A percentile compares a stretch with the other conserved stretches of the same genome.
Evolutionary conservation across 345 rosid genomes (phyloP).

Genomic region (Pseudoturritis turrita): DNA sequence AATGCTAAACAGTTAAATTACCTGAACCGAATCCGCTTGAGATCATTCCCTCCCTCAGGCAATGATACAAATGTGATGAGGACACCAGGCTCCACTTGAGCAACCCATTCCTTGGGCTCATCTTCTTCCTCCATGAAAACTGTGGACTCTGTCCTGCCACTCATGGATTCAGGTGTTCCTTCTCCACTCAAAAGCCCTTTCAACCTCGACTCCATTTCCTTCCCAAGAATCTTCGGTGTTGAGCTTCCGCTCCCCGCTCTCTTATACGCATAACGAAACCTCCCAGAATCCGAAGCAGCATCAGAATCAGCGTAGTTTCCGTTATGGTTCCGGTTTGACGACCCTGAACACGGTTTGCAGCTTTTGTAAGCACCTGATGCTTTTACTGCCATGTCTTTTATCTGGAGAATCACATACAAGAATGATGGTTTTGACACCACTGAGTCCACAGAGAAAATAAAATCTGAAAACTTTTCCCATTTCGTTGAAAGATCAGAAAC

Average conservation of each 20-base stretch:
- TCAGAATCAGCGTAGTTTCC: slow-evolving; percentile 54
- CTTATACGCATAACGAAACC: slow-evolving; percentile 62
- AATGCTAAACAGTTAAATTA: slow-evolving; percentile 24
- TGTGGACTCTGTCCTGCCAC: slow-evolving; percentile 75
- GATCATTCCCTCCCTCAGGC: slow-evolving; percentile 92
- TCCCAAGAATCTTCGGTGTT: slow-evolving; percentile 64
- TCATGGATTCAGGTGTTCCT: slow-evolving; percentile 78
- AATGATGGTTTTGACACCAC: neutral
- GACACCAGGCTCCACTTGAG: slow-evolving; percentile 98
- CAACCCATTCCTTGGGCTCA: slow-evolving; percentile 98
- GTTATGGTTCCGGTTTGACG: slow-evolving; percentile 47
- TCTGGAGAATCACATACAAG: slow-evolving; percentile 34
- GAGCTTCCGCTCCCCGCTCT: slow-evolving; percentile 62
- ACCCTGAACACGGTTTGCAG: slow-evolving; percentile 83
- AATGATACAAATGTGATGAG: slow-evolving; percentile 88
- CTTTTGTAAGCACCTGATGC: slow-evolving; percentile 83
- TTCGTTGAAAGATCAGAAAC: neutral
- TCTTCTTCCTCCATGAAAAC: slow-evolving; percentile 86
- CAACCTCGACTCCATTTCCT: slow-evolving; percentile 75
- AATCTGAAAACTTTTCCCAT: neutral
- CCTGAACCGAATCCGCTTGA: slow-evolving; percentile 95
- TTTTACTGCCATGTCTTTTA: slow-evolving; percentile 86
- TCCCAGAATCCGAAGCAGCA: slow-evolving; percentile 56
- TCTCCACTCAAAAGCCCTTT: slow-evolving; percentile 89
- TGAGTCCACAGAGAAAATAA: neutral